Base-by-base conservation (phyloP, 805 yeast genomes). In the Ogataea ramenticola region DNA sequence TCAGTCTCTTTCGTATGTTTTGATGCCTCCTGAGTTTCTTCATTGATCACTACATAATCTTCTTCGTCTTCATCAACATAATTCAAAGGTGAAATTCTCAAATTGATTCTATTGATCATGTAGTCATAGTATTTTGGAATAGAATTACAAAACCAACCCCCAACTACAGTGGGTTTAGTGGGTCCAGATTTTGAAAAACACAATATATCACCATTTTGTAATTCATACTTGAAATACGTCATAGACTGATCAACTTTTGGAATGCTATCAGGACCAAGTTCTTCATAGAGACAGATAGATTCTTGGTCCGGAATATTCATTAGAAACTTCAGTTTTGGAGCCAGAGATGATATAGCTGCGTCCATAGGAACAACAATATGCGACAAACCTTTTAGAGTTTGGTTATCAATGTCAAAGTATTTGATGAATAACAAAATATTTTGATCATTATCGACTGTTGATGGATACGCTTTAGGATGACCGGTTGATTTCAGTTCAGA, bases 121-220 rank as follows among this genome's bases (percentile, higher is more conserved):
- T 72, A 84, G 11, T 64, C 64, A 53, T 77, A 83, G 53, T 70
- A 75, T 0, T 71, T 71, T n/a, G 64, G 62, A 10, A 71, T 64
- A 42, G 65, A 58, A n/a, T 55, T 50, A 49, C 62, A 66, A 19
- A 54, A 55, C 17, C 37, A 39, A 2, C 24, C 20, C 15, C 30
- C 27, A 24, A 22, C 7, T 22, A 15, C 31, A 3, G 12, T 3
- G 6, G 27, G 9, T 7, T 10, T 24, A 6, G 16, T n/a, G 10
- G 42, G 7, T 9, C 30, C 17, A 1, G 45, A 29, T 4, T 30
- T 41, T 8, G 61, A 51, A 43, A 61, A 53, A 39, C 68, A 62
- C 24, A 86, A 57, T 15, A 86, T 82, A 56, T 86, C 95, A 53
- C 95, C 95, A 45, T 72, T 75, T 6, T 71, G 68, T 17, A 85